Evolutionary conservation across 768 basidiomycete genomes (phyloP), one percentile per base, ranked within the genome.

Genomic region (Glaciozyma antarctica): DNA sequence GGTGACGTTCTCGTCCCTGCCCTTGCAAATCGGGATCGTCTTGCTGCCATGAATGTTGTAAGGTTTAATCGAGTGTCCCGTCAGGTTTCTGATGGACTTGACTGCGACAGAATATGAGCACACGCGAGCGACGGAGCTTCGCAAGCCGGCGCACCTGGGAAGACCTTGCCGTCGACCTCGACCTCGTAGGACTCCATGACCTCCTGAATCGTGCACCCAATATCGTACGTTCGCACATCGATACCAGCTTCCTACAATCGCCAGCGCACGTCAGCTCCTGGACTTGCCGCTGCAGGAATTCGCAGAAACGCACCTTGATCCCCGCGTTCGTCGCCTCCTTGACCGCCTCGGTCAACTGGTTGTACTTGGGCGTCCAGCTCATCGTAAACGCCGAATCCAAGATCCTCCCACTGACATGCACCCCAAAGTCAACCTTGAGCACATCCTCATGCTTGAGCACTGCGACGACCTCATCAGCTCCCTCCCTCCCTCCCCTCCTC

Each of bases 141-240:
- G 48, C 12, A 28, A 19, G 49, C 7, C 54, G 26, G 45, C 71
- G 22, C 2, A 69, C 71, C 71, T 22, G 61, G 71, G 2, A 65
- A 44, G 19, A 66, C 81, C 73, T 90, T 90, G 28, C 89, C 86
- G 21, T 83, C 82, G n/a, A 93, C 83, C 73, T 91, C 90, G 17
- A 99, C 94, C 75, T 98, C 95, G 73, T 97, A 97, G 1, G 88
- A 90, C 75, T 97, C 92, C 95, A 99, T 99, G 3, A 91, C 93
- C 76, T 99, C 95, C 77, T 99, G 94, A 61, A 98, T 93, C 59
- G 83, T 82, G 0, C 85, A 91, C 3, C 86, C 95, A 38, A 99
- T 81, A 75, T 98, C 94, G 61, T 91, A 92, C 60, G 98, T 81
- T 58, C 93, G 83, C 0, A 88, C 88, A 73, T 98, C 95, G 70